Conservation (phyloP, 2,329 filamentous ascomycete species). For the Xylariaceae sp. region DNA sequence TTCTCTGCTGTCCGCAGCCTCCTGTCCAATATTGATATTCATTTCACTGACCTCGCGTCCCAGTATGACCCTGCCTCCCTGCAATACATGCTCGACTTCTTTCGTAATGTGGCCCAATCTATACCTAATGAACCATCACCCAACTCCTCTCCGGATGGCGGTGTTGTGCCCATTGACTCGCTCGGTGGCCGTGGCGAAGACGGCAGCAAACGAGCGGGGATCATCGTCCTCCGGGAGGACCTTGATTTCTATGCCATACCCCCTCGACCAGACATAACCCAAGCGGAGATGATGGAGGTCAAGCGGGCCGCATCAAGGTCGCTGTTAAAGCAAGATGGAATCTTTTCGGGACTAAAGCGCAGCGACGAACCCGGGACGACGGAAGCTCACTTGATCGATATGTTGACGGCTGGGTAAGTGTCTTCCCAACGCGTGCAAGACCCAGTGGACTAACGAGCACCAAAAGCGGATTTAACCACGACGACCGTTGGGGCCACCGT, state of each 20-base stretch:
- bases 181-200: slow-evolving; percentile 53
- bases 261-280: slow-evolving; percentile 74
- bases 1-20: slow-evolving; percentile 29
- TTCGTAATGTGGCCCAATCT: slow-evolving; percentile 92
- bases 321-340: slow-evolving; percentile 84
- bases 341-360: slow-evolving; percentile 90
- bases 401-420: slow-evolving; percentile 92
- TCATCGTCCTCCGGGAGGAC: slow-evolving; percentile 94
- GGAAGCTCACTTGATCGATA: slow-evolving; percentile 97
- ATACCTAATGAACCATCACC: slow-evolving; percentile 73
- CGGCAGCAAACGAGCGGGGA: slow-evolving; percentile 82
- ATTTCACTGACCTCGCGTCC: slow-evolving; percentile 38
- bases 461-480: slow-evolving; percentile 85
- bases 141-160: slow-evolving; percentile 56
- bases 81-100: slow-evolving; percentile 99
- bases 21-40: slow-evolving; percentile 36
- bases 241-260: slow-evolving; percentile 97
- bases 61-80: slow-evolving; percentile 95
- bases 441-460: neutral
- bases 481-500: slow-evolving; percentile 92
- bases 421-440: neutral
- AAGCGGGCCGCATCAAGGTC: slow-evolving; percentile 87
- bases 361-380: slow-evolving; percentile 95
- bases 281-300: slow-evolving; percentile 89
- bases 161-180: slow-evolving; percentile 64